phyloP scores from a whole-genome alignment of 306 rosid genomes.

The Prosopis cineraria region DNA sequence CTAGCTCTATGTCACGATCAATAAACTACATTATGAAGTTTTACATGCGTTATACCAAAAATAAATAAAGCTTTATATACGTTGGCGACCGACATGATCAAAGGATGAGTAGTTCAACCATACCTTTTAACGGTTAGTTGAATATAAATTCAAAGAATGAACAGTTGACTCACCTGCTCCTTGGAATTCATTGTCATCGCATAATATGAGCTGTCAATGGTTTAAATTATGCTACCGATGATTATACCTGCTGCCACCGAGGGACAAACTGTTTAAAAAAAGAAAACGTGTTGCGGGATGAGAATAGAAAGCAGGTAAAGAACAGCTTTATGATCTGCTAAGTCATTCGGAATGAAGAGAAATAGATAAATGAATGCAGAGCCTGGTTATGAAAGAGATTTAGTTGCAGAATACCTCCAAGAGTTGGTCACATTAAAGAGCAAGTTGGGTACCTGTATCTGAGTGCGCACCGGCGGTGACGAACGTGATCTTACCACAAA shows the following conservation, averaged over 20 bases:
- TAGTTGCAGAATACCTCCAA: background rate
- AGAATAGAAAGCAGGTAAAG: slow-evolving; percentile 22
- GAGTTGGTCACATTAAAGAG: background rate
- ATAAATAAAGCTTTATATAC: background rate
- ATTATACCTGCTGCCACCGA: slow-evolving; percentile 42
- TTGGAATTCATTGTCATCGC: slow-evolving; percentile 12
- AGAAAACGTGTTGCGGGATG: background rate
- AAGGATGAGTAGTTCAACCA: slow-evolving; percentile 10
- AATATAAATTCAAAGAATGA: background rate
- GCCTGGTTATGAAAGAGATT: slow-evolving; percentile 7
- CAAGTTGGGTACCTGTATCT: background rate
- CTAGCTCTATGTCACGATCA: no score
- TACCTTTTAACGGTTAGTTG: background rate
- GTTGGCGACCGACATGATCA: slow-evolving; percentile 13
- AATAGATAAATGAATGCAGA: background rate
- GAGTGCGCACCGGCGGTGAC: background rate
- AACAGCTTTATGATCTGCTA: background rate
- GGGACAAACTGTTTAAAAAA: slow-evolving; percentile 13
- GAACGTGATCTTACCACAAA: background rate
- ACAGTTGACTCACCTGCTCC: slow-evolving; percentile 40
- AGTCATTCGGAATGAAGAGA: background rate
- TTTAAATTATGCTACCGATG: background rate
- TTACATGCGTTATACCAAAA: no score
- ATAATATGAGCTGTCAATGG: background rate
- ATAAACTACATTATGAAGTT: no score